Conservation (phyloP, 495 filamentous ascomycete species). For the Penicillium daleae region DNA sequence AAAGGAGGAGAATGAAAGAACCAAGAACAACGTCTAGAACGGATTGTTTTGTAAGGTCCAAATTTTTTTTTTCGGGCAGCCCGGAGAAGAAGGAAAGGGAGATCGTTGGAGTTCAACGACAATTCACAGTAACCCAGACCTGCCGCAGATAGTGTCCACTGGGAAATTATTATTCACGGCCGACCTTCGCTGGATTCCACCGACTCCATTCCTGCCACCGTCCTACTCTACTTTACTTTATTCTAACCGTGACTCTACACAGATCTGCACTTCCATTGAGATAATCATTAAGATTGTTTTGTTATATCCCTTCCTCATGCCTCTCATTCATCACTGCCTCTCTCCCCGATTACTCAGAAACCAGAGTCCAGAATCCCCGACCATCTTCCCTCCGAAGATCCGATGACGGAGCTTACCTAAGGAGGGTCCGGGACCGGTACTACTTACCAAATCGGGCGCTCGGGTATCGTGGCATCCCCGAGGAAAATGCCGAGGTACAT, state of each 20-base stretch:
- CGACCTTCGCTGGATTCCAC: conserved; percentile 30
- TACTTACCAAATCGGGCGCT: conserved; percentile 5
- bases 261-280: not conserved
- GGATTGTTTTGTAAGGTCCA: not conserved
- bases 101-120: conserved; percentile 1
- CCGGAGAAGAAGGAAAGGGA: conserved; percentile 9
- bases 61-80: conserved; percentile 7
- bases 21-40: not conserved
- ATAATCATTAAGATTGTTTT: not conserved
- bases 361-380: conserved; percentile 7
- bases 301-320: not conserved
- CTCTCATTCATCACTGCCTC: not conserved
- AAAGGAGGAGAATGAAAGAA: conserved; percentile 2
- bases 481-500: conserved; percentile 4
- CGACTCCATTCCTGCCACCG: not conserved
- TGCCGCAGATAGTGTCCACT: not conserved
- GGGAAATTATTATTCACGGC: conserved; percentile 22
- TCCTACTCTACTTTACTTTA: not conserved
- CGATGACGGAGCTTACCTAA: conserved; percentile 27
- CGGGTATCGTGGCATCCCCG: not conserved
- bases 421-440: conserved; percentile 9
- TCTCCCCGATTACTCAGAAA: conserved; percentile 16
- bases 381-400: conserved; percentile 5
- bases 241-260: not conserved
- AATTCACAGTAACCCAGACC: not conserved